Evolutionary conservation across 805 yeast genomes (phyloP).

Genomic region (Saccharomycopsis malanga): DNA sequence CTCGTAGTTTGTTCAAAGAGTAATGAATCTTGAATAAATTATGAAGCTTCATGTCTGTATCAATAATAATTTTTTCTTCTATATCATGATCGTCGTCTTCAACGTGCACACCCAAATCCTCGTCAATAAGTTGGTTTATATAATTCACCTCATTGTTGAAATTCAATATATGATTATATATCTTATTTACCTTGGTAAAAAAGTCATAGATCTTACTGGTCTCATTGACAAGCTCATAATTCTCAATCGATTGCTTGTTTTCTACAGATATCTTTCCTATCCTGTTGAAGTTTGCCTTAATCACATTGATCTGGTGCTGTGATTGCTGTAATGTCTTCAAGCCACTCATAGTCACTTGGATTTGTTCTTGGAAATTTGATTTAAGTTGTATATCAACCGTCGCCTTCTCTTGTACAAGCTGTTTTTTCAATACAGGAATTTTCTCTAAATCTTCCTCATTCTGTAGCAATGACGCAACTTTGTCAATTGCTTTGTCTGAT

Average conservation of each 20-base stretch:
- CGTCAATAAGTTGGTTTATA: constrained; percentile 47
- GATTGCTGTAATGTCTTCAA: constrained; percentile 33
- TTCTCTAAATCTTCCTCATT: constrained; percentile 46
- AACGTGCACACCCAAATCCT: constrained; percentile 26
- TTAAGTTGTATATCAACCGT: constrained; percentile 69
- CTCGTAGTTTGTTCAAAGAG: constrained; percentile 61
- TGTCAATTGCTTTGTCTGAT: constrained; percentile 13
- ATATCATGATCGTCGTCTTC: constrained; percentile 28
- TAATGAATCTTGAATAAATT: constrained; percentile 63
- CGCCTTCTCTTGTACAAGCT: constrained; percentile 60
- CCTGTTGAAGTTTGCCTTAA: constrained; percentile 39
- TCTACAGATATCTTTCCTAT: constrained; percentile 47
- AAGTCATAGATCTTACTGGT: constrained; percentile 65
- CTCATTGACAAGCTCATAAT: constrained; percentile 61
- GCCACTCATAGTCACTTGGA: constrained; percentile 45
- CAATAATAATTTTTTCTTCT: constrained; percentile 24
- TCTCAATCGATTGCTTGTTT: constrained; percentile 50
- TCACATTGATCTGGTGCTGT: constrained; percentile 41
- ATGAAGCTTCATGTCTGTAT: constrained; percentile 39
- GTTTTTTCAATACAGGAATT: constrained; percentile 45
- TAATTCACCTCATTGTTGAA: constrained; percentile 45
- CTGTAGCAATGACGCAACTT: constrained; percentile 17
- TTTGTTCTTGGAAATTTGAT: constrained; percentile 59
- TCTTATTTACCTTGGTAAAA: constrained; percentile 58
- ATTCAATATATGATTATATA: constrained; percentile 54